phyloP scores from a whole-genome alignment of 2,329 filamentous ascomycete species.

The Madurella fahalii region DNA sequence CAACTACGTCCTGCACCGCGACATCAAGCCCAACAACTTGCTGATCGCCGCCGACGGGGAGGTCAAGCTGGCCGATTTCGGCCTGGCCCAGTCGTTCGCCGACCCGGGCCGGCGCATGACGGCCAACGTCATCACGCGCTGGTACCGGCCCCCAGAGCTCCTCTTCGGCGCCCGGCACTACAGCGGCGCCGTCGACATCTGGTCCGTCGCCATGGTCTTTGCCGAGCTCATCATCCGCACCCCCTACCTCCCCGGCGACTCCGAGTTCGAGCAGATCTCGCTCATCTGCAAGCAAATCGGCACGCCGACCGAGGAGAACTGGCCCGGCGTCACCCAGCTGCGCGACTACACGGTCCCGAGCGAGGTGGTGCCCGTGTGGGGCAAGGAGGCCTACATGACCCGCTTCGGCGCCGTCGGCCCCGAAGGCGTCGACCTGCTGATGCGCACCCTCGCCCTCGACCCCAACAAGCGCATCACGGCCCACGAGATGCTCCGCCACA shows the following conservation, averaged over 20 bases:
- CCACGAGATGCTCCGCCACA: conserved; percentile 70
- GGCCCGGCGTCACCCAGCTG: conserved; percentile 83
- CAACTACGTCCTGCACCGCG: conserved; percentile 88
- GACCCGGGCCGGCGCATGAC: conserved; percentile 91
- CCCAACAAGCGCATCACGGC: conserved; percentile 81
- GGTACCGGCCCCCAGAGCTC: conserved; percentile 93
- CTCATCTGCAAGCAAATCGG: conserved; percentile 83
- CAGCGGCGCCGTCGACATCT: conserved; percentile 85
- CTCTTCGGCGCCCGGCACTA: conserved; percentile 89
- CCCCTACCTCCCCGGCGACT: conserved; percentile 79
- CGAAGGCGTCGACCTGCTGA: conserved; percentile 81
- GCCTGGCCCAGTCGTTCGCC: conserved; percentile 82
- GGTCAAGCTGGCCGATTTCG: conserved; percentile 96
- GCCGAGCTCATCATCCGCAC: conserved; percentile 81
- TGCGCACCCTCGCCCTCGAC: conserved; percentile 79
- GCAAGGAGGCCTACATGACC: conserved; percentile 67
- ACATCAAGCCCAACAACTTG: conserved; percentile 99
- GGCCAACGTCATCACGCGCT: conserved; percentile 89
- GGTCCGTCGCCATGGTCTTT: conserved; percentile 90
- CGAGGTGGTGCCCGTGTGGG: conserved; percentile 55
- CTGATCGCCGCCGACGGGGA: conserved; percentile 89
- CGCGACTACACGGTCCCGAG: conserved; percentile 68
- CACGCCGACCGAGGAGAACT: conserved; percentile 88
- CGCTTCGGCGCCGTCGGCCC: conserved; percentile 77
- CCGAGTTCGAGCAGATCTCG: conserved; percentile 79